Evolutionary conservation across 148 eudicot species (phyloP).

Genomic region (Chenopodium formosanum): DNA sequence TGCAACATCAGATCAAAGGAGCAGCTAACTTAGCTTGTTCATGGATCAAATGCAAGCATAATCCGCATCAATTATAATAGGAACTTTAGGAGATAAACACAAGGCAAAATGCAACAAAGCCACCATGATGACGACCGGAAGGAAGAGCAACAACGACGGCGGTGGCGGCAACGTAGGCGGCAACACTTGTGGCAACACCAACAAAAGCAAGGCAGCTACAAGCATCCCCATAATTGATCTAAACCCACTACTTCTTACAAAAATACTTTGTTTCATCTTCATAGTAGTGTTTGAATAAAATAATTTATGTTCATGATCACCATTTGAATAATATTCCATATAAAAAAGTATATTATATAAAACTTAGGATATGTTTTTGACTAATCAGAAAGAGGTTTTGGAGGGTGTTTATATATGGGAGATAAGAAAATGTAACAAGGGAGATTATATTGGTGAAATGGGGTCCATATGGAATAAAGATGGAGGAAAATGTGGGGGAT

Average conservation of each 20-base stretch:
- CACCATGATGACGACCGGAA: constrained; percentile 33
- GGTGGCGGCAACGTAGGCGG: constrained; percentile 34
- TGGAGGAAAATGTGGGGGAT: constrained; percentile 13
- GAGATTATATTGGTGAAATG: background rate
- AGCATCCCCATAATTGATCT: constrained; percentile 22
- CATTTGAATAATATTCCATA: background rate
- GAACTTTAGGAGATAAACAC: constrained; percentile 23
- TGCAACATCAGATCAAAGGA: no score
- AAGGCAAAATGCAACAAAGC: constrained; percentile 29
- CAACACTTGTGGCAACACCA: constrained; percentile 27
- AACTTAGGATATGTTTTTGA: background rate
- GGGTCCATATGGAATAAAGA: constrained; percentile 16
- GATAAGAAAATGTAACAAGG: background rate
- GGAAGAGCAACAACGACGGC: constrained; percentile 28
- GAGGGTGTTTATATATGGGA: background rate
- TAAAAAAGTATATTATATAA: no score
- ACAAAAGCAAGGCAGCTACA: constrained; percentile 19
- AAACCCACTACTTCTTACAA: constrained; percentile 11
- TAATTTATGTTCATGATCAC: background rate
- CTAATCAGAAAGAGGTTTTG: background rate
- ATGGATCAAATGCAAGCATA: constrained; percentile 1
- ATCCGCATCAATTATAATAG: background rate
- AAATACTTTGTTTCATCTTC: background rate
- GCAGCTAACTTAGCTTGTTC: background rate
- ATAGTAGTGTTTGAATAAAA: background rate